Percentiles rank a stretch among this genome's conserved stretches.
Conservation (phyloP, 2,329 filamentous ascomycete species). For the Coniochaeta sp. region DNA sequence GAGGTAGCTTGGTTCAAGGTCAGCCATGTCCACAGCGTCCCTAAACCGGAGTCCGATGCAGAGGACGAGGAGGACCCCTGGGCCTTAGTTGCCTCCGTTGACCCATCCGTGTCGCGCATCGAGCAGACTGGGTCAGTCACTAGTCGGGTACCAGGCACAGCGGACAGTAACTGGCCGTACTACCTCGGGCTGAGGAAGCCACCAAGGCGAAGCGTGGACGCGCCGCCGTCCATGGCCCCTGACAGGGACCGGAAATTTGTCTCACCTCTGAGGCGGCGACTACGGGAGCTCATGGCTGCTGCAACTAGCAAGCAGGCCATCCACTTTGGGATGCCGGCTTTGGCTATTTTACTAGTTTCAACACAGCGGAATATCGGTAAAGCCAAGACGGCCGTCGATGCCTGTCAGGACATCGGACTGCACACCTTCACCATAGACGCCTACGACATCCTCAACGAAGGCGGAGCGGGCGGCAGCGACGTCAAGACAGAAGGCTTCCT, state of each 20-base stretch:
- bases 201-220: slow-evolving; percentile 40
- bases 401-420: slow-evolving; percentile 82
- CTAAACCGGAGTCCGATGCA: slow-evolving; percentile 39
- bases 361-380: slow-evolving; percentile 94
- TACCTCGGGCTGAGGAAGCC: slow-evolving; percentile 73
- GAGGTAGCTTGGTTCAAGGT: slow-evolving; percentile 91
- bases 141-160: slow-evolving; percentile 68
- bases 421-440: slow-evolving; percentile 86
- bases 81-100: slow-evolving; percentile 81
- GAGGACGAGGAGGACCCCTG: slow-evolving; percentile 64
- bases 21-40: slow-evolving; percentile 59
- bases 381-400: slow-evolving; percentile 65
- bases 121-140: slow-evolving; percentile 86
- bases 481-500: slow-evolving; percentile 91
- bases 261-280: slow-evolving; percentile 57
- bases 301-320: slow-evolving; percentile 84
- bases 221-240: slow-evolving; percentile 30
- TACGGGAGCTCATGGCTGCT: slow-evolving; percentile 80
- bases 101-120: slow-evolving; percentile 80
- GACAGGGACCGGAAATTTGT: slow-evolving; percentile 44
- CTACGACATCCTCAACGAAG: slow-evolving; percentile 91
- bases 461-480: slow-evolving; percentile 77
- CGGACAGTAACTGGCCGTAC: slow-evolving; percentile 77
- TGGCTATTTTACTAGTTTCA: slow-evolving; percentile 82
- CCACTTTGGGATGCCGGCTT: slow-evolving; percentile 77